Conservation (phyloP, 2,329 filamentous ascomycete genomes). For the Aspergillus unguis region DNA sequence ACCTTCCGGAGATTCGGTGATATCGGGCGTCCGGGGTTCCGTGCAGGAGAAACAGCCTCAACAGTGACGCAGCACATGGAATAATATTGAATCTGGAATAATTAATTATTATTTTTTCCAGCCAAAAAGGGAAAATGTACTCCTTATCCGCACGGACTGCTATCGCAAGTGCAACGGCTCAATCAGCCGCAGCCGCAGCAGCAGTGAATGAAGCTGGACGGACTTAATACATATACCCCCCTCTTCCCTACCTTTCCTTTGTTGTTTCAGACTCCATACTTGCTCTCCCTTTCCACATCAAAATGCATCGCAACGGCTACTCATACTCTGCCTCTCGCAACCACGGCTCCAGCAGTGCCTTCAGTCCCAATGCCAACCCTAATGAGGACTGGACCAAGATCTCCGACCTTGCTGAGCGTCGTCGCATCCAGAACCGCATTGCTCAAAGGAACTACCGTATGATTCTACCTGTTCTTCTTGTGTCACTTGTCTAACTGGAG, state of each 20-base stretch:
- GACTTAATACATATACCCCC: constrained; percentile 2
- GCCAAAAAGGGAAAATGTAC: background rate
- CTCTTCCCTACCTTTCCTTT: constrained; percentile 10
- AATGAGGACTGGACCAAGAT: constrained; percentile 99
- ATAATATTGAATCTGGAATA: background rate
- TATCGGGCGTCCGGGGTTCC: constrained; percentile 22
- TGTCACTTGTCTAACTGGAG: constrained; percentile 1
- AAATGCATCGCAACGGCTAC: constrained; percentile 35
- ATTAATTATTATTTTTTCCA: constrained; percentile 4
- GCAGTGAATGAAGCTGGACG: too few relatives aligned
- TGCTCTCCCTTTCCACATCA: background rate
- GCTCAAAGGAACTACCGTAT: constrained; percentile 95
- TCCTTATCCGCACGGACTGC: constrained; percentile 18
- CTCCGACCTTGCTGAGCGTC: constrained; percentile 88
- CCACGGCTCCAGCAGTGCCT: constrained; percentile 86
- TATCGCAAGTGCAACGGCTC: constrained; percentile 15
- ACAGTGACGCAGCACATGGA: constrained; percentile 19
- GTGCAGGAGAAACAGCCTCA: constrained; percentile 21
- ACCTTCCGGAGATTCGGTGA: constrained; percentile 9
- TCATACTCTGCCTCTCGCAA: constrained; percentile 52
- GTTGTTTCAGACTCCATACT: background rate
- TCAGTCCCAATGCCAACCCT: constrained; percentile 88
- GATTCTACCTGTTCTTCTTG: constrained; percentile 34
- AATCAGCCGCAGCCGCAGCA: constrained; percentile 7
- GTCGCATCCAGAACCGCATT: constrained; percentile 95